These are phyloP conservation scores for Myriosclerotinia curreyana DNA, from an alignment of 2,329 filamentous ascomycete species.

Conservation along the genomic window DNA sequence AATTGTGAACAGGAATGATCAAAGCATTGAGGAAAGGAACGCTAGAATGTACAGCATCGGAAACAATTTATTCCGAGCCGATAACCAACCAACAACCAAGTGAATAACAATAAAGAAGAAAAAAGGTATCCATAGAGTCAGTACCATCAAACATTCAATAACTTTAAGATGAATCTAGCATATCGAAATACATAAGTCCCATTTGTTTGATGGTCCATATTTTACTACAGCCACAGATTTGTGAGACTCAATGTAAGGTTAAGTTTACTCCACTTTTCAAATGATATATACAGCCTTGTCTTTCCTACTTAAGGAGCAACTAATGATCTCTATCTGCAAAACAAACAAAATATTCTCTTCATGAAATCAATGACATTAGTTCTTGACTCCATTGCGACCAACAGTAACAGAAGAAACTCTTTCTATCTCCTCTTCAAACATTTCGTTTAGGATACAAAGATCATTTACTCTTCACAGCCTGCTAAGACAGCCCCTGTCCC, in stretches of 20 bases:
- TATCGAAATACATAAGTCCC: too few species aligned
- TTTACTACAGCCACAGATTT: too few species aligned
- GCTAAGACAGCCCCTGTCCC: conserved; percentile 11
- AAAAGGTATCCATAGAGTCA: too few species aligned
- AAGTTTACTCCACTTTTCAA: too few species aligned
- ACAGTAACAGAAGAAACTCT: not conserved
- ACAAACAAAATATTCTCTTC: not conserved
- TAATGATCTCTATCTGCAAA: not conserved
- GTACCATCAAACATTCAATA: too few species aligned
- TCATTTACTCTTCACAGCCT: conserved; percentile 13
- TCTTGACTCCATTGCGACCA: not conserved
- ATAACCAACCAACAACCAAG: not conserved
- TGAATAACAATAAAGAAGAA: not conserved
- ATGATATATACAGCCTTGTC: too few species aligned
- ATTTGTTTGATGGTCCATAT: too few species aligned
- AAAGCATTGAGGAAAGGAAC: not conserved
- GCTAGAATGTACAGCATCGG: not conserved
- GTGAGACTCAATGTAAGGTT: too few species aligned
- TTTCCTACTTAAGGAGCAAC: too few species aligned
- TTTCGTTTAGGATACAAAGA: conserved; percentile 11
- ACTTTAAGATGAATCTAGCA: too few species aligned
- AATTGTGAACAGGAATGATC: not conserved
- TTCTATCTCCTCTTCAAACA: conserved; percentile 3
- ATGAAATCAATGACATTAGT: not conserved
- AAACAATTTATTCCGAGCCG: not conserved